Conservation (phyloP, 2,329 filamentous ascomycete genomes). For the Botryotinia convoluta region DNA sequence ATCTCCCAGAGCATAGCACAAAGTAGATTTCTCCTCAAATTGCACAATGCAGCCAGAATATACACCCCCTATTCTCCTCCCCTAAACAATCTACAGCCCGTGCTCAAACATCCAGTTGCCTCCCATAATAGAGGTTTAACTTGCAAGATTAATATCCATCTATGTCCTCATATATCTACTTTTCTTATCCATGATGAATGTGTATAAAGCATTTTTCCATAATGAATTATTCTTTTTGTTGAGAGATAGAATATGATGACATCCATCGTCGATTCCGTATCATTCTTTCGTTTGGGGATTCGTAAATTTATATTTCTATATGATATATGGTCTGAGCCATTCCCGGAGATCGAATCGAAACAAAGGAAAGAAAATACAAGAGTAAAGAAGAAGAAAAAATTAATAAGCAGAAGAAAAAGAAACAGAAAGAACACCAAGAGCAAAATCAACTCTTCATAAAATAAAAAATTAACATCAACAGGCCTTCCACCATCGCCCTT, state of each 20-base stretch:
- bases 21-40: not conserved
- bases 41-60: no score
- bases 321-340: not conserved
- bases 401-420: no score
- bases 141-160: not conserved
- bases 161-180: not conserved
- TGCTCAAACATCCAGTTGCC: fast-evolving
- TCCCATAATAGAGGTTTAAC: not conserved
- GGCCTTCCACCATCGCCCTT: not conserved
- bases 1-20: not conserved
- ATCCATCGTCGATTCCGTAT: not conserved
- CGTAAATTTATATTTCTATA: not conserved
- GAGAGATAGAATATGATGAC: not conserved
- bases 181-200: not conserved
- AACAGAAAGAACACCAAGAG: not conserved
- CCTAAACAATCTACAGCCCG: not conserved
- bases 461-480: not conserved
- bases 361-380: no score
- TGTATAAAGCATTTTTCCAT: no score
- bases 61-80: no score
- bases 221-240: not conserved
- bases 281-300: not conserved
- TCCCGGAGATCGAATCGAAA: no score
- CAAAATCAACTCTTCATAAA: no score
- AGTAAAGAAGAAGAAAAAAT: no score